Base-by-base conservation (phyloP, 257 asterid genomes). In the Ilex aquifolium region DNA sequence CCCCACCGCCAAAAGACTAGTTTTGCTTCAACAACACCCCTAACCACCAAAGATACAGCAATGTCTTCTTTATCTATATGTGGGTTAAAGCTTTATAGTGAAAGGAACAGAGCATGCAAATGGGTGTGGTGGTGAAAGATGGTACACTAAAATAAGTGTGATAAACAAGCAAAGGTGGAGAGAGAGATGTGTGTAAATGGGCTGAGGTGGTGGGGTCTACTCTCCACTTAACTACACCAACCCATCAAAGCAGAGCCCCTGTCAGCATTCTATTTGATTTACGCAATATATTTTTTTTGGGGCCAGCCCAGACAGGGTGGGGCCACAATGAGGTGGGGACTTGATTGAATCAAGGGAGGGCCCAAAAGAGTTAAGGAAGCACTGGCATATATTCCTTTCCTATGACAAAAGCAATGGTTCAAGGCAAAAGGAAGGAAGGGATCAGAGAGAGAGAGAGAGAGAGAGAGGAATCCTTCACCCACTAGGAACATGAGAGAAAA, bases 51-150 rank as follows among this genome's bases (percentile, higher is more conserved):
- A 53, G 57, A 53, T 8, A 53, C 11, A 21, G 31, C 3, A 10
- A 10, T 53, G 30, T 4, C 57, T 6, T 53, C 57, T 53, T 53
- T 53, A 53, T 53, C 57, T 53, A 53, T 15, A 53, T 17, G 4
- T 5, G 57, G 57, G 57, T 53, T 53, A n/a, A 53, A 53, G 57
- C 27, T 53, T 15, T 53, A 17, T 53, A 10, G 57, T 53, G 57
- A 53, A 53, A 53, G 3, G 57, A 53, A 53, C 57, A 53, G 57
- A 17, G 57, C 57, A 53, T 53, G 57, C 57, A 53, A 53, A 53
- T 15, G 31, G 52, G 52, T 7, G 52, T 46, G 52, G 10, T 11
- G 14, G 52, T 46, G 52, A 46, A 46, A 46, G 1, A 14, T 2
- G 31, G 57, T 6, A 5, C 5, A 15, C 57, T 53, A 15, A 10